Base-by-base conservation (phyloP, 2,329 filamentous ascomycete species). In the Triangularia setosa region DNA sequence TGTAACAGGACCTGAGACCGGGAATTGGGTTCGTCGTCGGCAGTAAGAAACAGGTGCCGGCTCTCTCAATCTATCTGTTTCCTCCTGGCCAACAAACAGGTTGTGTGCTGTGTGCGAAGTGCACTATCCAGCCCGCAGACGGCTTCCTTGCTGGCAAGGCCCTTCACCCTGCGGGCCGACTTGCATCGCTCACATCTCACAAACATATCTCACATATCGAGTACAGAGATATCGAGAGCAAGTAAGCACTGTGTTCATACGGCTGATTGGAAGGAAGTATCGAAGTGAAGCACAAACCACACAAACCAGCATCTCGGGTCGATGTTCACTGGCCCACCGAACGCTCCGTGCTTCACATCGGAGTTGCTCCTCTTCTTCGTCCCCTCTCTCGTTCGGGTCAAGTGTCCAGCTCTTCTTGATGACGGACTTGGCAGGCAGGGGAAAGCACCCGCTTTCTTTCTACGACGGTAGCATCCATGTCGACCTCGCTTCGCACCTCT, bases 401-500 rank as follows among this genome's bases (percentile, higher is more conserved):
- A 30, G 57, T 35, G 55, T 28, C 40, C 40, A 16, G 4, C 33
- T 58, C 18, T 58, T 24, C 12, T 14, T 40, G 62, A 65, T 67
- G 59, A 64, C 14, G 28, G 28, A 25, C 67, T 69, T 67, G 65
- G 67, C 67, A 60, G 16, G 33, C 48, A 33, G 27, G 58, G 62
- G 56, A 28, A 25, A n/a, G n/a, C 58, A 16, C 35, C n/a, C 35
- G 5, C n/a, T 18, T 18, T 16, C 18, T 18, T 8, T 6, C n/a
- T 44, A 27, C 64, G 18, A 55, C 33, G 52, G 56, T 14, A 33
- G 35, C 55, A 54, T 30, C 23, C 52, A 25, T 25, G 24, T 25
- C 52, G n/a, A 65, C 64, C 64, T 70, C 67, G 66, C 67, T 69
- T 68, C 66, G 62, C 62, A 64, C 53, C 48, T 60, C 67, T 40